Evolutionary conservation across 1,139 yeast genomes (phyloP).

Genomic region (Kodamaea sp.): DNA sequence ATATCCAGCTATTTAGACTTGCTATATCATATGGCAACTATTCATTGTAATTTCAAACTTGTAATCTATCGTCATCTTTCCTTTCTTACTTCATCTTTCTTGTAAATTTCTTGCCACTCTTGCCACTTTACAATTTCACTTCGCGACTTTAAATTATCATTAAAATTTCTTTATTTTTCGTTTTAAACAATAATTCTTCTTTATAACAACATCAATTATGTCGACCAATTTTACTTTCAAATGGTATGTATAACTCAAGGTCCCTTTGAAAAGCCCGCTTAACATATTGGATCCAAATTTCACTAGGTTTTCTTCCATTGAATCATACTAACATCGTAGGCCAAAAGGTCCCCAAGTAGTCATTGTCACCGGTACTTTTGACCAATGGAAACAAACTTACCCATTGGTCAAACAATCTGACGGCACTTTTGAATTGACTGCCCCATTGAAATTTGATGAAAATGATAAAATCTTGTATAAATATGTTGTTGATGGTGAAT

Average conservation of each 20-base stretch:
- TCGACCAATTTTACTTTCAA: conserved; percentile 19
- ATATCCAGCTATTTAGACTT: no score
- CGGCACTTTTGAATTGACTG: conserved; percentile 57
- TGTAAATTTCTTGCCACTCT: no score
- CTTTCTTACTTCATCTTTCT: no score
- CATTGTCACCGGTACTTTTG: conserved; percentile 73
- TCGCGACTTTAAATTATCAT: no score
- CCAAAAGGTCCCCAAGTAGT: conserved; percentile 74
- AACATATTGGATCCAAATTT: neutral
- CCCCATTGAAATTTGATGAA: conserved; percentile 44
- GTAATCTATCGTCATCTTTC: no score
- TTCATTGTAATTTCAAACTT: no score
- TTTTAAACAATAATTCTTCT: neutral
- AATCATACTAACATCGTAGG: conserved; percentile 37
- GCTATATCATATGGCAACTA: no score
- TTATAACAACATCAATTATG: conserved; percentile 10
- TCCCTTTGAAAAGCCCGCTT: neutral
- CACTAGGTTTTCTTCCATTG: neutral
- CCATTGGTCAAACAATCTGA: conserved; percentile 56
- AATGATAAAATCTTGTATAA: conserved; percentile 52
- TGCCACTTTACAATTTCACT: no score
- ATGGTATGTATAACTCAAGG: conserved; percentile 16
- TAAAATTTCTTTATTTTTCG: conserved; percentile 1
- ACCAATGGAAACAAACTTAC: conserved; percentile 62
- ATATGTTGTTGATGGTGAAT: conserved; percentile 71